Evolutionary conservation across 768 basidiomycete species (phyloP), one percentile per base, ranked within the genome.

Genomic region (Asterophora lycoperdoides): DNA sequence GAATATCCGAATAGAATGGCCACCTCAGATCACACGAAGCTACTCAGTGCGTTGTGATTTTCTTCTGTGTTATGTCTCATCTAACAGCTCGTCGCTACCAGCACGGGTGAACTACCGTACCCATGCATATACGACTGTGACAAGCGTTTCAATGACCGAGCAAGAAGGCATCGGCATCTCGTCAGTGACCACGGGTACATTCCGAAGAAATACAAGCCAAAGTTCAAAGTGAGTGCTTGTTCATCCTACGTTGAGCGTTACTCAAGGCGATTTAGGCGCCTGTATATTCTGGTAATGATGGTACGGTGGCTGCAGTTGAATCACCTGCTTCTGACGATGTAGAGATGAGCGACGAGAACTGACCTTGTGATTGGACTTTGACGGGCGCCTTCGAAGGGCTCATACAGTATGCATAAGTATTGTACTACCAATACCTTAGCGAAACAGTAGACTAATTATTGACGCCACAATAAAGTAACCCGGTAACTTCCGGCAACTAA

Each of bases 131-230:
- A 66, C 48, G 49, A 60, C 26, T 85, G 84, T 52, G 72, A 67
- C 9, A 69, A 72, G 54, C 63, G 65, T 11, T 86, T 84, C 69
- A 81, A 78, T 45, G 84, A 86, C 56, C 82, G 82, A 14, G 81
- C 84, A 4, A 72, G 82, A 44, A 68, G 81, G 37, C 81, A 82
- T 54, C 69, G 79, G 32, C 84, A 84, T 61, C 76, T 79, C 64
- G 70, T 75, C 15, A 68, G 73, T 9, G 65, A 60, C 15, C 82
- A 84, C 54, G 70, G 71, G 17, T 79, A 83, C 50, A 44, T 73
- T 15, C 76, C 80, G 2, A 72, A 68, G 33, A 63, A 72, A 48
- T 58, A 56, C 55, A 67, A 63, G 51, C 76, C 70, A 60, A 77
- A 75, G 53, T 70, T 72, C 29, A 70, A 68, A 56, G 64, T 54